Base-by-base conservation (phyloP, 78 protist species). In the Polysphondylium violaceum region DNA sequence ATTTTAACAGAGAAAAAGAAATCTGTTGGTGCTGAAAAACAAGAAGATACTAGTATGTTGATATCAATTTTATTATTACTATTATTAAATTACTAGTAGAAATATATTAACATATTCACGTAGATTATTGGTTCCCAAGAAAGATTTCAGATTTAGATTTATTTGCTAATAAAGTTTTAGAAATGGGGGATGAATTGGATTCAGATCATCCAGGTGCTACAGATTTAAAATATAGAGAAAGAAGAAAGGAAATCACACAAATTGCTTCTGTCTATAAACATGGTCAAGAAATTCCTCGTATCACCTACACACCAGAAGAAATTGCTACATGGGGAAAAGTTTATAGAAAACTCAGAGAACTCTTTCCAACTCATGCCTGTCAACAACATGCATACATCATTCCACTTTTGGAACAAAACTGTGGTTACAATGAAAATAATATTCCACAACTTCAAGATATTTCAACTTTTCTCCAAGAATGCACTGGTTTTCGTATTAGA, bases 191-290 rank as follows among this genome's bases (percentile, higher is more conserved):
- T 16, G 97, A 96, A 4, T 73, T 96, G 27, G 56, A 65, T 8
- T 47, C 95, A 7, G 98, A 97, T 65, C 98, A 97, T 60, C 98
- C 98, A 7, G 98, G 98, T 55, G 95, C 96, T 41, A 59, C 87
- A 36, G 99, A 97, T 78, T 47, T 51, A n/a, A 97, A 27, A 7
- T 97, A 97, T 94, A 69, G 94, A 31, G 83, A 43, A 44, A 89
- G 99, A 35, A 88, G 98, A 74, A 40, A 35, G 43, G 64, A 33
- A 40, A 87, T 97, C 53, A 86, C 97, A 11, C 72, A n/a, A 8
- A 59, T 41, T 6, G 98, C 97, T 11, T 23, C 63, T 29, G 27
- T 58, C 40, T 95, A 93, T 76, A 81, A 91, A 43, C 47, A 87
- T 74, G 98, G 98, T 21, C 44, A 88, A 23, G 63, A 77, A 43